phyloP scores from a whole-genome alignment of 805 yeast genomes.

The Candida nitratophila region DNA sequence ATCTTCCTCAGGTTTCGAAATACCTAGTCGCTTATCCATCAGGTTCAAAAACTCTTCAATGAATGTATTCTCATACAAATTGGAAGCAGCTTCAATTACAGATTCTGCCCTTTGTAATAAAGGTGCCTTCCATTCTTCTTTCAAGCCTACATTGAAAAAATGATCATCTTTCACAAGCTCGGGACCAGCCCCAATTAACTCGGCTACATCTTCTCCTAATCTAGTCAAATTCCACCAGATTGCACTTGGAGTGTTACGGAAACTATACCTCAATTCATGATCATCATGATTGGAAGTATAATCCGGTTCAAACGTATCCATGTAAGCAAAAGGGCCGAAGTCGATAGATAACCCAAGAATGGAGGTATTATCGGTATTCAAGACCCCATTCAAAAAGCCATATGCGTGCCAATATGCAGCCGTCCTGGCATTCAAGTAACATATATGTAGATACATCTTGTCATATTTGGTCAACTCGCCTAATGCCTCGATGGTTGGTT shows the following conservation, averaged over 20 bases:
- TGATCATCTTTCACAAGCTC: constrained; percentile 37
- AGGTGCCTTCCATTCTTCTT: constrained; percentile 41
- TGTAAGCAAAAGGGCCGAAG: constrained; percentile 90
- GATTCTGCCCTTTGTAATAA: constrained; percentile 56
- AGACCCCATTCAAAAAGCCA: constrained; percentile 90
- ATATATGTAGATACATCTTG: constrained; percentile 61
- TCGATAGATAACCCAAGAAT: constrained; percentile 84
- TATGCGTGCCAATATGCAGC: constrained; percentile 86
- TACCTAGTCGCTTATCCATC: constrained; percentile 65
- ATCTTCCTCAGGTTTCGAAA: constrained; percentile 33
- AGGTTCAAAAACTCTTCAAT: constrained; percentile 48
- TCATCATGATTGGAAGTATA: constrained; percentile 93
- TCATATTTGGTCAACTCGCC: constrained; percentile 54
- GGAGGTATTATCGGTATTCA: constrained; percentile 92
- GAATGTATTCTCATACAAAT: constrained; percentile 57
- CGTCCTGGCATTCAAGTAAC: constrained; percentile 65
- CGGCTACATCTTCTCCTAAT: constrained; percentile 78
- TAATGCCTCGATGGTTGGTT: constrained; percentile 19
- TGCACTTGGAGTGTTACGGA: constrained; percentile 75
- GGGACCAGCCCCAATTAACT: constrained; percentile 68
- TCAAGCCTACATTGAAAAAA: constrained; percentile 32
- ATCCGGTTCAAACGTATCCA: constrained; percentile 76
- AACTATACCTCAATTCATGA: constrained; percentile 60
- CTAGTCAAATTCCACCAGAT: constrained; percentile 92
- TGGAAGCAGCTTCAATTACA: constrained; percentile 56